Evolutionary conservation across 805 yeast genomes (phyloP).

Genomic region (Nakazawaea ambrosiae): DNA sequence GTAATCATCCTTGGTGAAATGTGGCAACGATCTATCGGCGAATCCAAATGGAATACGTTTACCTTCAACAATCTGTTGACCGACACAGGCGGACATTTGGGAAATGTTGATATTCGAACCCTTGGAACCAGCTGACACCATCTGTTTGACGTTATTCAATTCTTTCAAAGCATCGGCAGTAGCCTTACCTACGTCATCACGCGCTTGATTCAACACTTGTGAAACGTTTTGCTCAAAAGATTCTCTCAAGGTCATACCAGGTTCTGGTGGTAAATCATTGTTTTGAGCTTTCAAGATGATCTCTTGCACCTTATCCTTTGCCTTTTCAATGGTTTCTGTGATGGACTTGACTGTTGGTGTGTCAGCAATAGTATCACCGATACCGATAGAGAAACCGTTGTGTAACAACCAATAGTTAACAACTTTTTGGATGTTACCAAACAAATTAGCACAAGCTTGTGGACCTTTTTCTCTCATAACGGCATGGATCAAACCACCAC

Average conservation of each 20-base stretch:
- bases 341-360: constrained; percentile 91
- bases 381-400: constrained; percentile 97
- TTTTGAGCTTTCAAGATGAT: constrained; percentile 89
- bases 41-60: constrained; percentile 98
- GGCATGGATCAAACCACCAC: constrained; percentile 96
- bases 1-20: constrained; percentile 96
- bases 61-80: constrained; percentile 99
- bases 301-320: constrained; percentile 90
- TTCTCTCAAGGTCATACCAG: constrained; percentile 99
- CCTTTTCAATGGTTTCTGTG: constrained; percentile 87
- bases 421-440: constrained; percentile 89
- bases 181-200: constrained; percentile 98
- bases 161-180: constrained; percentile 96
- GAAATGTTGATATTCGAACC: constrained; percentile 99
- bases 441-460: constrained; percentile 76
- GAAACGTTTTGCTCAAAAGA: constrained; percentile 97
- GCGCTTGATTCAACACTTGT: constrained; percentile 91
- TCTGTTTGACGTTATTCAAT: constrained; percentile 92
- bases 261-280: constrained; percentile 85
- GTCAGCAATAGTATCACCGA: constrained; percentile 99
- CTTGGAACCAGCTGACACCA: constrained; percentile 98
- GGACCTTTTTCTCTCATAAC: constrained; percentile 98
- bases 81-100: constrained; percentile 99
- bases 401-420: constrained; percentile 96
- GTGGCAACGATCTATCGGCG: constrained; percentile 93